A percentile compares a stretch with the other conserved stretches of the same genome.
Evolutionary conservation across 352 stramenopile genomes (phyloP).

Genomic region (Pythium dissimile): DNA sequence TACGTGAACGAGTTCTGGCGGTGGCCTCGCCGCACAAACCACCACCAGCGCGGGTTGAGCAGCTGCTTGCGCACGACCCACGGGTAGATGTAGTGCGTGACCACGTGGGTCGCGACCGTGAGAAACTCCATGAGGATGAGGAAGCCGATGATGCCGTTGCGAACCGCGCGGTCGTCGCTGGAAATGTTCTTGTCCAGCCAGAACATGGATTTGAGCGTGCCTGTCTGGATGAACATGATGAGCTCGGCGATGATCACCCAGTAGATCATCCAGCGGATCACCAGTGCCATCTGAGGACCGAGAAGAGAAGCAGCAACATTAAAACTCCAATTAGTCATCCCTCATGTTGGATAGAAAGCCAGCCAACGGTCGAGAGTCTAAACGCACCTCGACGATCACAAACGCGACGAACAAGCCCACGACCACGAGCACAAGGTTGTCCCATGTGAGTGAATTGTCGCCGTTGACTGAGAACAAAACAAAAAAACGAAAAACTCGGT

Average conservation of each 20-base stretch:
- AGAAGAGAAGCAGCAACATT: background rate
- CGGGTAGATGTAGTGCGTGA: slow-evolving; percentile 47
- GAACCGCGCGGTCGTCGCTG: slow-evolving; percentile 18
- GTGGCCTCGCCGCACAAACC: slow-evolving; percentile 13
- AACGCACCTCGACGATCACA: slow-evolving; percentile 13
- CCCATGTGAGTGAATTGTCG: slow-evolving; percentile 5
- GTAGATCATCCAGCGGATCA: slow-evolving; percentile 59
- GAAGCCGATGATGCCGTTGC: slow-evolving; percentile 20
- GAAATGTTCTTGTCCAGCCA: slow-evolving; percentile 35
- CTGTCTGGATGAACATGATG: slow-evolving; percentile 22
- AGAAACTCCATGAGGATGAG: slow-evolving; percentile 36
- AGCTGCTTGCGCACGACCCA: slow-evolving; percentile 28
- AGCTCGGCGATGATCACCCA: slow-evolving; percentile 43
- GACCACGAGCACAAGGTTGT: slow-evolving; percentile 19
- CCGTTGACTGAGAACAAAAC: background rate
- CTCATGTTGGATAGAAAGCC: no score
- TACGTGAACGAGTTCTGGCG: slow-evolving; percentile 24
- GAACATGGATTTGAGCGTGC: slow-evolving; percentile 31
- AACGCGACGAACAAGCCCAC: slow-evolving; percentile 10
- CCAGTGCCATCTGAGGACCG: slow-evolving; percentile 28
- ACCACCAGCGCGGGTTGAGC: slow-evolving; percentile 31
- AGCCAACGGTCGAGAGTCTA: background rate
- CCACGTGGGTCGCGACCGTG: slow-evolving; percentile 35
- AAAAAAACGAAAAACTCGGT: background rate
- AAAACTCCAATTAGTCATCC: no score